phyloP scores from a whole-genome alignment of 108 stramenopile genomes.

The Stephanodiscus minutulus region DNA sequence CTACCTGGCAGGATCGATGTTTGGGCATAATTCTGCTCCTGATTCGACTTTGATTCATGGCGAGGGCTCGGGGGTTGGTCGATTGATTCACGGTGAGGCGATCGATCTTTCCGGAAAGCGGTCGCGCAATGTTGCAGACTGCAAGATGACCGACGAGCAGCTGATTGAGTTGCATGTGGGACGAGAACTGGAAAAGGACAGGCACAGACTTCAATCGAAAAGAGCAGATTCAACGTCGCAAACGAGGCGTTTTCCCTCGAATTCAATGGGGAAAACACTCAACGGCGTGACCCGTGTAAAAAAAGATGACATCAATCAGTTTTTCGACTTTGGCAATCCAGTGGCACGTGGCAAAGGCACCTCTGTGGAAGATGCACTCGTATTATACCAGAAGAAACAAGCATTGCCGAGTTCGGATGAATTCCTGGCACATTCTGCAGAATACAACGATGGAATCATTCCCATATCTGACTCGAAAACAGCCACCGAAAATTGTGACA shows the following conservation, averaged over 20 bases:
- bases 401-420: conserved; percentile 28
- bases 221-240: not conserved
- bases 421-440: conserved; percentile 13
- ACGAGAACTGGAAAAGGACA: conserved; percentile 11
- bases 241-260: conserved; percentile 32
- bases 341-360: conserved; percentile 22
- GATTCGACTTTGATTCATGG: conserved; percentile 4
- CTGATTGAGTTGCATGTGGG: conserved; percentile 33
- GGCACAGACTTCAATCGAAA: not conserved
- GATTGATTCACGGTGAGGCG: conserved; percentile 12
- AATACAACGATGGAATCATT: conserved; percentile 43
- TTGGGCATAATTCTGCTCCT: conserved; percentile 32
- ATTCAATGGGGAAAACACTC: conserved; percentile 20
- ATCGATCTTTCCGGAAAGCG: not conserved
- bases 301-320: conserved; percentile 43
- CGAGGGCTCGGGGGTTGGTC: conserved; percentile 21
- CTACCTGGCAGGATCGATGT: conserved; percentile 46
- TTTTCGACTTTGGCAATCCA: conserved; percentile 53
- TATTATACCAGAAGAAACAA: conserved; percentile 39
- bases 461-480: conserved; percentile 35
- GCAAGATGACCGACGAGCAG: conserved; percentile 18
- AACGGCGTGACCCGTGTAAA: conserved; percentile 37
- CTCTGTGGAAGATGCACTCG: conserved; percentile 42
- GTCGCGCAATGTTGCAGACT: conserved; percentile 12
- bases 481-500: conserved; percentile 72